These are phyloP conservation scores for Truncatella angustata DNA, from an alignment of 2,329 filamentous ascomycete genomes.

Conservation along the genomic window DNA sequence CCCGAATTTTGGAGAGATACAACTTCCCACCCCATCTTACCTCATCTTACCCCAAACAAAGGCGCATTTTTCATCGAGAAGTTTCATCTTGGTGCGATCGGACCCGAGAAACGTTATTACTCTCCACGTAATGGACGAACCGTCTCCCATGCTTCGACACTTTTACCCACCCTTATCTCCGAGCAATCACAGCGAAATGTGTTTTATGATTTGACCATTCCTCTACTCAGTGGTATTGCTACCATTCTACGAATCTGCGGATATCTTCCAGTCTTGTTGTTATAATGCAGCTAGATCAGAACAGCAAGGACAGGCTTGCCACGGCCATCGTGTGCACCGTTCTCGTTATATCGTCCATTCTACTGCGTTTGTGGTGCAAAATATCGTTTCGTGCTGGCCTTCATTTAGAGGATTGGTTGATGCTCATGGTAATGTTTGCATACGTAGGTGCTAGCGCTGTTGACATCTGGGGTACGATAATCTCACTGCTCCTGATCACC, in stretches of 20 bases:
- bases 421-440: not conserved
- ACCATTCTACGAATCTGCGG: not conserved
- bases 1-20: no score
- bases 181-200: no score
- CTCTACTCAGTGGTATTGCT: not conserved
- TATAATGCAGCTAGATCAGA: not conserved
- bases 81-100: no score
- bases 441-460: not conserved
- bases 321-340: not conserved
- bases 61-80: no score
- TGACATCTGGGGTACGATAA: not conserved
- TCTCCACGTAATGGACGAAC: no score
- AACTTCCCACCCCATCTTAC: no score
- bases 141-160: no score
- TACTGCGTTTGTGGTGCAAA: not conserved
- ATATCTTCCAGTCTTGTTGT: not conserved
- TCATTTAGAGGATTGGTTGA: not conserved
- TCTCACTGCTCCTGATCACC: not conserved
- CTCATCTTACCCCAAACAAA: no score
- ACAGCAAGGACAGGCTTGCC: not conserved
- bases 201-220: not conserved
- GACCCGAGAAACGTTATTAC: no score
- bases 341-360: not conserved
- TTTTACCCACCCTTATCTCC: no score
- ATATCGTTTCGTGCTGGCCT: not conserved